Conservation (phyloP, 768 basidiomycete species). For the Trametes meyenii region DNA sequence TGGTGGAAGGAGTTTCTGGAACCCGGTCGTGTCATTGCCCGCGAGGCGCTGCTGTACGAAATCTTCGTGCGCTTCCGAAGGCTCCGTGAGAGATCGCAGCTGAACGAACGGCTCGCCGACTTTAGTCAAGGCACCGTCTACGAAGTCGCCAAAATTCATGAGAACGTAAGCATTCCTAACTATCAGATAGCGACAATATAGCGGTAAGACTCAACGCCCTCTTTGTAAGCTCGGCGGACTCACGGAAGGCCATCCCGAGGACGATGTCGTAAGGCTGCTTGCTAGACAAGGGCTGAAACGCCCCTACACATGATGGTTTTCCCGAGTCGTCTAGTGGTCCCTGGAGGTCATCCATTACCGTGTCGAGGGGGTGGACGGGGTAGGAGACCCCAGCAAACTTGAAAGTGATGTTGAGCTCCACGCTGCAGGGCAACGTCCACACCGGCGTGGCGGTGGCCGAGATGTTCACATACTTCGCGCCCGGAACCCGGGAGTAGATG, state of each 20-base stretch:
- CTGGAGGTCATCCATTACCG: slow-evolving; percentile 25
- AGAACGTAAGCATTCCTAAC: slow-evolving; percentile 41
- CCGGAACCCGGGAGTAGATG: slow-evolving; percentile 39
- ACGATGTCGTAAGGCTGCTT: slow-evolving; percentile 33
- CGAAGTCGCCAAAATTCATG: slow-evolving; percentile 39
- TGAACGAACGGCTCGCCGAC: slow-evolving; percentile 38
- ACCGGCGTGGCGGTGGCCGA: slow-evolving; percentile 21
- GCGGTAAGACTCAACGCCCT: background rate
- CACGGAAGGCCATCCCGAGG: slow-evolving; percentile 40
- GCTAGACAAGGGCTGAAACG: slow-evolving; percentile 34
- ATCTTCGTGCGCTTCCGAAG: slow-evolving; percentile 33
- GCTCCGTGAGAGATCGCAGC: slow-evolving; percentile 31
- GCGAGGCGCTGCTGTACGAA: slow-evolving; percentile 36
- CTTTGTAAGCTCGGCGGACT: slow-evolving; percentile 6
- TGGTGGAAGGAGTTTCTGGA: slow-evolving; percentile 29
- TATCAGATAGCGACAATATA: slow-evolving; percentile 7
- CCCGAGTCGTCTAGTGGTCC: slow-evolving; percentile 27
- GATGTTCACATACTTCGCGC: slow-evolving; percentile 30
- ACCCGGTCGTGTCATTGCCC: slow-evolving; percentile 35
- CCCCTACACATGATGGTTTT: slow-evolving; percentile 33
- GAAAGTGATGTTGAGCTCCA: slow-evolving; percentile 39
- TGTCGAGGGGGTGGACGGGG: slow-evolving; percentile 41
- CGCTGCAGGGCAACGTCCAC: slow-evolving; percentile 39
- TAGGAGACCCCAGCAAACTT: slow-evolving; percentile 36
- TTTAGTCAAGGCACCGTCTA: slow-evolving; percentile 32